Base-by-base conservation (phyloP, 108 stramenopile genomes). In the Parietichytrium sp. region DNA sequence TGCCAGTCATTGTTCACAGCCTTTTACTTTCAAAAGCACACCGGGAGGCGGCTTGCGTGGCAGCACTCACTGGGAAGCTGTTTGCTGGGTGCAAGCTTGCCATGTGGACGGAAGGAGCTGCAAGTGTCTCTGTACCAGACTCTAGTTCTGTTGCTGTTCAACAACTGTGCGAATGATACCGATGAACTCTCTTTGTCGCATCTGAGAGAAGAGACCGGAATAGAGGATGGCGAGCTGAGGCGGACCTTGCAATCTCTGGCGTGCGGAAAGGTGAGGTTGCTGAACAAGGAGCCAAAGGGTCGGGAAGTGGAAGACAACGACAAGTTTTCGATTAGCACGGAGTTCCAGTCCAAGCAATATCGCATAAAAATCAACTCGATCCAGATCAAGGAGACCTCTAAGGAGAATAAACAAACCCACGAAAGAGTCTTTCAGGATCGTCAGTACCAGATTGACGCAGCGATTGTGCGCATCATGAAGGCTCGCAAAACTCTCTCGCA, bases 381-480 rank as follows among this genome's bases (percentile, higher is more conserved):
- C 80, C 30, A 29, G 79, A 26, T 84, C 49, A 96, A 93, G 85
- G 96, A 97, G 85, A 94, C 97, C 47, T 90, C 90, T 33, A 92
- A 94, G 78, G 97, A 99, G 81, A 87, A 93, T 26, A 87, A 91
- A 1, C 92, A 95, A 86, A 96, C 95, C 0, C 92, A 95, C 52
- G 94, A 97, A 83, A 89, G 92, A 7, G 96, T 98, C 3, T 90
- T 86, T 54, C 89, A 93, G 27, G 97, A 98, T 79, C 92, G 98
- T 3, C 86, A 94, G 85, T 96, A 96, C 82, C 89, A 96, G 54
- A 94, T 97, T 78, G 98, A 99, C 83, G 98, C 98, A 4, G 93
- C 93, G 6, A 86, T 96, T 49, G 97, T 99, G 16, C 90, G 98
- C 33, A 96, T 97, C 54, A 97, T 99, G 96, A 99, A 99, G 92